Base-by-base conservation (phyloP, 345 rosid species). In the Sapria himalayana region DNA sequence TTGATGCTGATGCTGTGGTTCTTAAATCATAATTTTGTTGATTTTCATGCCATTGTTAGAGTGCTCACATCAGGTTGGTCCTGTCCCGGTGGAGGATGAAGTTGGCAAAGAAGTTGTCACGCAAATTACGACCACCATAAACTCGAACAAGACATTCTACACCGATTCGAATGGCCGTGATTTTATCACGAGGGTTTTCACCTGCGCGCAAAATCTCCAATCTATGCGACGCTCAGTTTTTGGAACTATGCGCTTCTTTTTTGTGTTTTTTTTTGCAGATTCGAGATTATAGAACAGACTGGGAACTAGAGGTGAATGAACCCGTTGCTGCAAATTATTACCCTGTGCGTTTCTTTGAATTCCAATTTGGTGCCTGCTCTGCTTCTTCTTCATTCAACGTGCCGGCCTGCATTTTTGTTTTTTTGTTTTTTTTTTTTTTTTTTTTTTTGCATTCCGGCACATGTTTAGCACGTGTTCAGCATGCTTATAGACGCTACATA, bases 241-340 rank as follows among this genome's bases (percentile, higher is more conserved):
- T n/a, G n/a, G n/a, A n/a, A n/a, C n/a, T n/a, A n/a, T n/a, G n/a
- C n/a, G n/a, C n/a, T n/a, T n/a, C n/a, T n/a, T n/a, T n/a, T n/a
- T n/a, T n/a, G n/a, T n/a, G n/a, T n/a, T 37, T 21, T 42, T 4
- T 56, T 43, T 51, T 25, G 62, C 79, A 86, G 97, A 59, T 86
- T 63, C 85, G 92, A 60, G 92, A 86, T 58, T 72, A 75, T 56
- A 68, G 97, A 56, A 37, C 77, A 19, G 97, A 86, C 57, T 86
- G 97, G 97, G 56, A 81, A 44, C 72, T 86, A 45, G 68, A 86
- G 70, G 97, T 86, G 58, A 57, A 76, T 63, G 79, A 86, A 62
- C 97, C 89, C 15, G 68, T 70, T 37, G 84, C 94, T 55, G 97
- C 94, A 65, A 86, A 86, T 50, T 86, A 86, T 57, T 86, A 86